A percentile compares a stretch with the other conserved stretches of the same genome.
Evolutionary conservation across 139 green algal genomes (phyloP).

Genomic region (Trebouxia sp.): DNA sequence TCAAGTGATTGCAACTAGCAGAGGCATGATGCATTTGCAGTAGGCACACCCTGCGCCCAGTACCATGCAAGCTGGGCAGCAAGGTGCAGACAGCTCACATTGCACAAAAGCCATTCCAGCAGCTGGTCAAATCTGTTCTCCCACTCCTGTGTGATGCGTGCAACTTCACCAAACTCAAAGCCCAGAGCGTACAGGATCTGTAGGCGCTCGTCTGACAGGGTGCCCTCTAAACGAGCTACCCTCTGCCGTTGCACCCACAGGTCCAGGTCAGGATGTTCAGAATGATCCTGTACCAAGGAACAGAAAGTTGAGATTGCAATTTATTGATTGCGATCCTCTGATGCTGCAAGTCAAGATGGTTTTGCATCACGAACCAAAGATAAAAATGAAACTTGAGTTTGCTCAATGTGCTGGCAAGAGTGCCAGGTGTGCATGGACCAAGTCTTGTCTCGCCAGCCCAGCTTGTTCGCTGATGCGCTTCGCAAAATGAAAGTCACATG

Average conservation of each 20-base stretch:
- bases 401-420: no score
- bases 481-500: no score
- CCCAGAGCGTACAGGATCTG: conserved; percentile 51
- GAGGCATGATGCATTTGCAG: neutral
- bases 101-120: conserved; percentile 60
- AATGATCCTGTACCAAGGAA: conserved; percentile 52
- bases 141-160: conserved; percentile 63
- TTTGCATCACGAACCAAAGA: no score
- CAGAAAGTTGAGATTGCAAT: no score
- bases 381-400: no score
- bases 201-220: conserved; percentile 48
- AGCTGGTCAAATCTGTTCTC: conserved; percentile 66
- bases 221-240: conserved; percentile 36
- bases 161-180: conserved; percentile 69
- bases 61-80: neutral
- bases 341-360: no score
- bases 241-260: conserved; percentile 58
- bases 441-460: no score
- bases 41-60: neutral
- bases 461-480: no score
- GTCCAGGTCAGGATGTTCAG: conserved; percentile 46
- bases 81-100: neutral
- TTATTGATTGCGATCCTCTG: no score
- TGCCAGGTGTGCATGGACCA: no score
- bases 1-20: neutral